Conservation (phyloP, 148 eudicot genomes). For the Fagopyrum esculentum region DNA sequence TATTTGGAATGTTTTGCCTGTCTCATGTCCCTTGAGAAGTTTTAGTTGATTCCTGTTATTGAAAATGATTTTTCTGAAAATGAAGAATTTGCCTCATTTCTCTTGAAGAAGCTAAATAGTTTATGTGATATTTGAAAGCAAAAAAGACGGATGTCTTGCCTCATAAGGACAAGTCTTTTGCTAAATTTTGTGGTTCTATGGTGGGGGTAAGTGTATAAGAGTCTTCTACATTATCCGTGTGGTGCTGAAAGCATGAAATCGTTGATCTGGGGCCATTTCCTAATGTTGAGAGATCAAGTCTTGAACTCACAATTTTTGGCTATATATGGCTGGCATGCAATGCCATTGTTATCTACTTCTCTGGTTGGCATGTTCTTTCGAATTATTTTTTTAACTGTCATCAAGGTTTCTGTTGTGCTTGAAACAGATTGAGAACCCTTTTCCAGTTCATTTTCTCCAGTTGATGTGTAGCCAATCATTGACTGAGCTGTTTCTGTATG, state of each 20-base stretch:
- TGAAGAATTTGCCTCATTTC: no score
- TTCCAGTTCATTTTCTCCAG: no score
- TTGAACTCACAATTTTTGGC: not conserved
- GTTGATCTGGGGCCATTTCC: not conserved
- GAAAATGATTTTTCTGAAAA: no score
- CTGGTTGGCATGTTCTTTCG: not conserved
- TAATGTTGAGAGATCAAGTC: not conserved
- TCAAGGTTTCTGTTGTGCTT: not conserved
- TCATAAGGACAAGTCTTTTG: not conserved
- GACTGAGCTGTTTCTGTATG: no score
- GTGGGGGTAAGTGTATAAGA: not conserved
- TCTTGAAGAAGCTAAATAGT: no score
- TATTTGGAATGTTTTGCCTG: no score
- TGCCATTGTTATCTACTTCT: not conserved
- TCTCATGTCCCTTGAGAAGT: no score
- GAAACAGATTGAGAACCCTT: constrained; percentile 42
- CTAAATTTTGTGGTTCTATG: not conserved
- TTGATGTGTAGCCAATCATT: no score
- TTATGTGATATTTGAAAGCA: no score
- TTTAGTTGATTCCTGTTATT: no score
- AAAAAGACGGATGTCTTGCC: no score
- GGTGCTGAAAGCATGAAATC: not conserved
- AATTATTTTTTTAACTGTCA: not conserved
- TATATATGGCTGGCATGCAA: not conserved
- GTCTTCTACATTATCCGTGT: not conserved